Conservation (phyloP, 495 filamentous ascomycete species). For the Talaromyces nanjingensis region DNA sequence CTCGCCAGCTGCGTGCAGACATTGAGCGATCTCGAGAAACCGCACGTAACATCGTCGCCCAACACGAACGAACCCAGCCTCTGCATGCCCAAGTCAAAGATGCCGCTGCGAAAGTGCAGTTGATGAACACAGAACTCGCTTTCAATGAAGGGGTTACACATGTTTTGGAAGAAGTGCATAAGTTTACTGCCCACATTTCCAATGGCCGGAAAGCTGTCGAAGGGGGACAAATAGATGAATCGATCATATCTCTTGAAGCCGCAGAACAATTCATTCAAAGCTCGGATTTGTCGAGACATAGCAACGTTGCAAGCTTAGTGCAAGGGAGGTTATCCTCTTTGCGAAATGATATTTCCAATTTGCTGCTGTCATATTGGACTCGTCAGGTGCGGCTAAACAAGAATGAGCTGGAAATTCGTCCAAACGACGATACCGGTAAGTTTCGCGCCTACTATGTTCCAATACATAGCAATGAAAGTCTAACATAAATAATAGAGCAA, state of each 20-base stretch:
- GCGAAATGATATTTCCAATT: constrained; percentile 26
- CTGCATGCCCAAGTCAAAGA: constrained; percentile 55
- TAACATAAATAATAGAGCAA: background rate
- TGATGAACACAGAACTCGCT: constrained; percentile 66
- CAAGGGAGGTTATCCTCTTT: constrained; percentile 23
- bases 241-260: constrained; percentile 53
- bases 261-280: constrained; percentile 35
- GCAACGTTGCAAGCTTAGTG: constrained; percentile 33
- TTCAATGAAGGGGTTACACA: constrained; percentile 66
- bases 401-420: background rate
- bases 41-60: constrained; percentile 66
- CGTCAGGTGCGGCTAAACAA: constrained; percentile 5
- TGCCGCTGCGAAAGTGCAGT: constrained; percentile 57
- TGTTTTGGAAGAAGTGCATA: constrained; percentile 54
- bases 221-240: constrained; percentile 39
- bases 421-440: background rate
- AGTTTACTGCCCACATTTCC: constrained; percentile 33
- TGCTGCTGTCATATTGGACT: constrained; percentile 34
- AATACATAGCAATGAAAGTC: background rate
- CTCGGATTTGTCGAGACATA: constrained; percentile 28
- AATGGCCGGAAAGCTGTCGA: constrained; percentile 40
- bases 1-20: constrained; percentile 74
- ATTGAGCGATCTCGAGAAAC: constrained; percentile 65
- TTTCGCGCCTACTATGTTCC: background rate
- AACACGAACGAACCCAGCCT: constrained; percentile 58